Evolutionary conservation across 2,329 filamentous ascomycete genomes (phyloP), one percentile per base, ranked within the genome.

Genomic region (Cercospora nicotianae): DNA sequence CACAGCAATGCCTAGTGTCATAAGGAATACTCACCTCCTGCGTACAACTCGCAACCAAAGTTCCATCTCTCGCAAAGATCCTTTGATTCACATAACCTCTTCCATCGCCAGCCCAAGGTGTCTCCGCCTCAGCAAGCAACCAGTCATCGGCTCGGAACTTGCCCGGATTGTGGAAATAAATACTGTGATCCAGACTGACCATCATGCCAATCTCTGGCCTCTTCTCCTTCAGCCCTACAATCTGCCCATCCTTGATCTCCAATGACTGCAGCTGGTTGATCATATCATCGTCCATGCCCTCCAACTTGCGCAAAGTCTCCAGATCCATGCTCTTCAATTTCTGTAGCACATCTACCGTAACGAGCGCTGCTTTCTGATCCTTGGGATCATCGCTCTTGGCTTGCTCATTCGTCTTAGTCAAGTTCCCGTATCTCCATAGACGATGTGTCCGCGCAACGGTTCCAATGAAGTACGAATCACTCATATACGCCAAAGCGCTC

Each of bases 401-500:
- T 12, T 69, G 67, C 48, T 72, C 67, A 36, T 72, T 72, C 31
- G 64, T 71, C 51, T 71, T 72, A 4, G 67, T 48, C 12, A 65
- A 60, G 16, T 67, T 68, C 0, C 86, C 87, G 77, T 91, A 92
- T 13, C 91, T 86, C 86, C 91, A 94, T 39, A 97, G 85, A 66
- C 88, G 86, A 79, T 97, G 94, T 64, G 94, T 89, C 20, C 92
- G 88, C 30, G 90, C 85, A 7, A 97, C 88, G 1, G 94, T 97
- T 45, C 92, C 94, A 79, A 98, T 94, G 81, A 99, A 98, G 82
- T 92, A 95, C 77, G 87, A 91, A 81, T 98, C 94, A 48, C 68
- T 68, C 83, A 98, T 91, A 82, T 98, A 99, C 26, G 94, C 94
- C 69, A 99, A 84, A 8, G 95, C 95, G 42, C 87, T 90, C 39